These are phyloP conservation scores for Chaetomiaceae sp. DNA, from an alignment of 2,329 filamentous ascomycete genomes.

Conservation along the genomic window DNA sequence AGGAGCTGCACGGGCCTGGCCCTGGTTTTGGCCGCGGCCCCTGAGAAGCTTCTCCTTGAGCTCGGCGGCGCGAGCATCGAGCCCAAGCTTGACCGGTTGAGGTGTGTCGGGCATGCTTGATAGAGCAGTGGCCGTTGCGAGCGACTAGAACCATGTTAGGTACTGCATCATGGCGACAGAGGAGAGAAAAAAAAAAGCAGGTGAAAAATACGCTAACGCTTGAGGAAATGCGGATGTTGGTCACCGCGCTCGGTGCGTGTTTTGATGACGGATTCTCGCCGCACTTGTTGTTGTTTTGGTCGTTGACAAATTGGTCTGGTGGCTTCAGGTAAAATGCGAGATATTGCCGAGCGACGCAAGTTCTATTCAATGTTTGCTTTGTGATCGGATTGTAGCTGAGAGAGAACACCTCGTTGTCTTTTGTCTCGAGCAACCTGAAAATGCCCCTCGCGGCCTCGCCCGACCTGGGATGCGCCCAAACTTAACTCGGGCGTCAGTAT, in stretches of 20 bases:
- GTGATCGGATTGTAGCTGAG: too few relatives aligned
- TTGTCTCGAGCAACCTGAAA: too few relatives aligned
- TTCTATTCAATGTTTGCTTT: too few relatives aligned
- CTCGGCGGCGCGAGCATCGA: conserved; percentile 25
- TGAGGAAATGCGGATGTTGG: not conserved
- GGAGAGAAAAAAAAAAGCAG: not conserved
- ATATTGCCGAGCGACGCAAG: too few relatives aligned
- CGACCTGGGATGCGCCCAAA: too few relatives aligned
- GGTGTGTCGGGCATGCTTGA: conserved; percentile 8
- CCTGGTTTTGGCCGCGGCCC: conserved; percentile 12
- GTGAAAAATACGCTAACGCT: not conserved
- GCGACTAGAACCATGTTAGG: not conserved
- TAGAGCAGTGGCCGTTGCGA: not conserved
- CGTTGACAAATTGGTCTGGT: too few relatives aligned
- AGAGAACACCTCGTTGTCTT: too few relatives aligned
- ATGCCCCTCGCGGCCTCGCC: too few relatives aligned
- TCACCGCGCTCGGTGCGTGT: not conserved
- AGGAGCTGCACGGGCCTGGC: conserved; percentile 1
- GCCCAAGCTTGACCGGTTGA: conserved; percentile 2
- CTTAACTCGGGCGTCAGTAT: too few relatives aligned
- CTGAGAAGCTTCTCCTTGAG: conserved; percentile 25
- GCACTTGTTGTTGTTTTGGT: too few relatives aligned
- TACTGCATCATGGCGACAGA: not conserved
- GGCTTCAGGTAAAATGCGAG: too few relatives aligned
- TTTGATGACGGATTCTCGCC: not conserved